Conservation (phyloP, 768 basidiomycete species). For the Candolleomyces efflorescens region DNA sequence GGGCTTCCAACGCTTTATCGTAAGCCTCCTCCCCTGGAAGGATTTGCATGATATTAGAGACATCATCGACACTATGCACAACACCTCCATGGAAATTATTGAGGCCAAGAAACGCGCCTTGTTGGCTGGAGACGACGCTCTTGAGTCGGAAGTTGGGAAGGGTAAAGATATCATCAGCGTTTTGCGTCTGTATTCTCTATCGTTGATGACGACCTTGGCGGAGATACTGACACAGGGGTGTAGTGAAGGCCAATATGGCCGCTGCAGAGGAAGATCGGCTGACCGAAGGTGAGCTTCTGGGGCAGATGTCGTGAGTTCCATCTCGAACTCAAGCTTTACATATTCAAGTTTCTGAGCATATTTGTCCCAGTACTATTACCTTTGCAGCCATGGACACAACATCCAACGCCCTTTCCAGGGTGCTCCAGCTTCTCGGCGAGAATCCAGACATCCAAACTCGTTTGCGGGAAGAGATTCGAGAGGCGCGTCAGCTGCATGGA, state of each 20-base stretch:
- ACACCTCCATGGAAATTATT: constrained; percentile 29
- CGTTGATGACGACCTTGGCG: neutral
- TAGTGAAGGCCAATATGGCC: constrained; percentile 34
- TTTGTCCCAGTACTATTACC: constrained; percentile 18
- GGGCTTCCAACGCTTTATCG: constrained; percentile 19
- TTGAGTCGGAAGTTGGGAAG: constrained; percentile 26
- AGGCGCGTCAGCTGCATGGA: constrained; percentile 18
- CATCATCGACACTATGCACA: constrained; percentile 28
- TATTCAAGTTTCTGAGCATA: neutral
- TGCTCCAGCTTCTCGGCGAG: constrained; percentile 15
- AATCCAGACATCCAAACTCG: constrained; percentile 18
- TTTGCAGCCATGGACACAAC: constrained; percentile 24
- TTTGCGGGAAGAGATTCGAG: constrained; percentile 17
- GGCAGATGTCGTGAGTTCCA: constrained; percentile 20
- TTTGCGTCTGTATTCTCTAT: constrained; percentile 24
- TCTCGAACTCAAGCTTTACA: neutral
- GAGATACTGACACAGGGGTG: neutral
- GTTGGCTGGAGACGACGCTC: constrained; percentile 26
- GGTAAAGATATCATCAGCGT: constrained; percentile 42
- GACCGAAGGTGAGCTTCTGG: constrained; percentile 32
- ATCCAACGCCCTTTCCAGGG: constrained; percentile 16
- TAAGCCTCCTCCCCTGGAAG: constrained; percentile 3
- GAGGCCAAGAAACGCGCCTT: constrained; percentile 29
- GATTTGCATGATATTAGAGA: constrained; percentile 5
- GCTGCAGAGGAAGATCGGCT: constrained; percentile 25